Base-by-base conservation (phyloP, 2,329 filamentous ascomycete genomes). In the Cladosporium cucumerinum region DNA sequence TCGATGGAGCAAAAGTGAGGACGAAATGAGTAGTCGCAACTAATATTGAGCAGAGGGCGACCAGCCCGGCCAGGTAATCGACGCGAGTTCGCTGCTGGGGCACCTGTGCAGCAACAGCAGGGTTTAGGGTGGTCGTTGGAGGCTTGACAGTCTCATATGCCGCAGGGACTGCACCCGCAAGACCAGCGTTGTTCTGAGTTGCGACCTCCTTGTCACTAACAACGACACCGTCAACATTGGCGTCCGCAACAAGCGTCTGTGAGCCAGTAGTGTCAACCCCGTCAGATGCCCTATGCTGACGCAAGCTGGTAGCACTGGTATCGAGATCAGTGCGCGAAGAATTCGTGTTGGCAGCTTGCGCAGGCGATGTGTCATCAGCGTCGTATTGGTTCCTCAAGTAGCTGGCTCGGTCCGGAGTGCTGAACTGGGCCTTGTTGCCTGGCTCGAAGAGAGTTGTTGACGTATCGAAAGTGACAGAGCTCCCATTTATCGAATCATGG, bases 41-140 rank as follows among this genome's bases (percentile, higher is more conserved):
- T 5, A 81, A 69, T n/a, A 82, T 70, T n/a, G 79, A 77, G 67
- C 77, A 80, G 5, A 82, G 64, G 1, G 79, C 79, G 10, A 81
- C 78, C 7, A 82, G 70, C 32, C 80, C 80, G 14, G 80, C 80
- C 18, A 82, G 72, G 68, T 82, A 79, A 65, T 82, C 81, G 28
- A 82, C 75, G 46, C 80, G 75, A 26, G 73, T 71, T 10, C 69
- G 66, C 18, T 57, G 61, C 55, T 63, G 49, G 5, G 69, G 68
- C 6, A 66, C 28, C 6, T 62, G 60, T 16, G 55, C 62, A 36
- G 61, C 30, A 11, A 55, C 18, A 23, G 28, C 68, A 16, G 68
- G 65, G 12, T 63, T 69, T 23, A 67, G 59, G 8, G 69, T 64
- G 1, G 66, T 55, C 7, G 48, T 57, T n/a, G 49, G 32, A 5